Conservation (phyloP, 2,329 filamentous ascomycete genomes). For the Fusarium sp. region DNA sequence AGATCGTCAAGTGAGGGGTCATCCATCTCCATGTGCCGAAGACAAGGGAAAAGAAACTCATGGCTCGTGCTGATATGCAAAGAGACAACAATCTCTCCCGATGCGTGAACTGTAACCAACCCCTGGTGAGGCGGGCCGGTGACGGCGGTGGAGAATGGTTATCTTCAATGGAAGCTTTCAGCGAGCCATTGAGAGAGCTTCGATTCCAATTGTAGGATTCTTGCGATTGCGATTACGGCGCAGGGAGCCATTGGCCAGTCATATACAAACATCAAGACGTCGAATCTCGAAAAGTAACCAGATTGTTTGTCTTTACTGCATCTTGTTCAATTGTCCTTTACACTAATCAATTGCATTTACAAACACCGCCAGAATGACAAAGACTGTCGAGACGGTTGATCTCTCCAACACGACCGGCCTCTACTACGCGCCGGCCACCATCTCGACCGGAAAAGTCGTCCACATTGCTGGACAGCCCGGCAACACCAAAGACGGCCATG, state of each 20-base stretch:
- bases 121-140: neutral
- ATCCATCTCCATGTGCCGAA: neutral
- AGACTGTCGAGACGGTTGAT: slow-evolving; percentile 27
- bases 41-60: neutral
- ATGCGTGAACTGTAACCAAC: neutral
- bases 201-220: neutral
- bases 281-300: neutral
- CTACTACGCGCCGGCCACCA: slow-evolving; percentile 28
- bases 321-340: neutral
- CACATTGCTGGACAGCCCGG: slow-evolving; percentile 54
- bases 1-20: neutral
- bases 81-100: neutral
- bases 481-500: slow-evolving; percentile 44
- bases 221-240: neutral
- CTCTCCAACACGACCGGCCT: slow-evolving; percentile 27
- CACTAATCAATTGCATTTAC: neutral
- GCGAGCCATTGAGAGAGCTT: neutral
- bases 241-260: neutral
- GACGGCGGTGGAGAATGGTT: neutral
- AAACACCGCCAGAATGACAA: slow-evolving; percentile 14
- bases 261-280: neutral
- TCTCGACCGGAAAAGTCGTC: slow-evolving; percentile 27
- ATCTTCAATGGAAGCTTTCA: neutral
- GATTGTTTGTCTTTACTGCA: neutral
- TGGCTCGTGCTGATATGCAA: neutral